A percentile compares a stretch with the other conserved stretches of the same genome.
phyloP scores from a whole-genome alignment of 495 filamentous ascomycete genomes.

The Mycothermus thermophilus region DNA sequence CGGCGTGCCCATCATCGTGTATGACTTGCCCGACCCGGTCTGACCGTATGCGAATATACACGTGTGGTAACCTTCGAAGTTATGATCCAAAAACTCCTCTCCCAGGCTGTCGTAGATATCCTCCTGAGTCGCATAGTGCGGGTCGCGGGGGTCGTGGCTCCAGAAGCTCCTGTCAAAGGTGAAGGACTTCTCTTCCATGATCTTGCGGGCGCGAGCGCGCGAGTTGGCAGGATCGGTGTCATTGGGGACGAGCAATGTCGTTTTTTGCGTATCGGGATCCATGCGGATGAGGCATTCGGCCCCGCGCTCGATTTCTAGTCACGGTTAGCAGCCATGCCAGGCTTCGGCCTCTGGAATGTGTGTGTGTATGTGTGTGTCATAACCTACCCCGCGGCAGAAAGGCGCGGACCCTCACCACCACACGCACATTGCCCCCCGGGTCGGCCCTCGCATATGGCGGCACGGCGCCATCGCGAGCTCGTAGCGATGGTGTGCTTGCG shows the following conservation, averaged over 20 bases:
- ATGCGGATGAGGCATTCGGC: slow-evolving; percentile 80
- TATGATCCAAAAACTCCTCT: slow-evolving; percentile 96
- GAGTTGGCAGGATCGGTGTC: slow-evolving; percentile 49
- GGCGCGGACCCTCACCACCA: slow-evolving; percentile 82
- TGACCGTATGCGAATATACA: slow-evolving; percentile 99
- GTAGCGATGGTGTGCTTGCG: slow-evolving; percentile 56
- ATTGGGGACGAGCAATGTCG: slow-evolving; percentile 58
- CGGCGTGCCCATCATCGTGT: slow-evolving; percentile 97
- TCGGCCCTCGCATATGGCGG: slow-evolving; percentile 34
- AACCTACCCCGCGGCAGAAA: slow-evolving; percentile 75
- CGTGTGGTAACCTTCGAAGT: slow-evolving; percentile 98
- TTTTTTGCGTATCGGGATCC: slow-evolving; percentile 72
- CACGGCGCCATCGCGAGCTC: slow-evolving; percentile 53
- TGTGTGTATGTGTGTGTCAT: background rate
- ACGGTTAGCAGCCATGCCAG: background rate
- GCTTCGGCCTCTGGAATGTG: background rate
- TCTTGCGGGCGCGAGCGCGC: slow-evolving; percentile 55
- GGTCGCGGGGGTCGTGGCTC: slow-evolving; percentile 65
- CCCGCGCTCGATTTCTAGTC: slow-evolving; percentile 62
- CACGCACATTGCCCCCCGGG: slow-evolving; percentile 75
- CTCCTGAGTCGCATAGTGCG: slow-evolving; percentile 52
- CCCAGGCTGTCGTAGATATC: slow-evolving; percentile 90
- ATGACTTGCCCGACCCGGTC: slow-evolving; percentile 94
- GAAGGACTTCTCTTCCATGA: slow-evolving; percentile 77
- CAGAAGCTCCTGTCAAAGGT: slow-evolving; percentile 97